Evolutionary conservation across 2,329 filamentous ascomycete species (phyloP).

Genomic region (Drechslerella coelobrocha): DNA sequence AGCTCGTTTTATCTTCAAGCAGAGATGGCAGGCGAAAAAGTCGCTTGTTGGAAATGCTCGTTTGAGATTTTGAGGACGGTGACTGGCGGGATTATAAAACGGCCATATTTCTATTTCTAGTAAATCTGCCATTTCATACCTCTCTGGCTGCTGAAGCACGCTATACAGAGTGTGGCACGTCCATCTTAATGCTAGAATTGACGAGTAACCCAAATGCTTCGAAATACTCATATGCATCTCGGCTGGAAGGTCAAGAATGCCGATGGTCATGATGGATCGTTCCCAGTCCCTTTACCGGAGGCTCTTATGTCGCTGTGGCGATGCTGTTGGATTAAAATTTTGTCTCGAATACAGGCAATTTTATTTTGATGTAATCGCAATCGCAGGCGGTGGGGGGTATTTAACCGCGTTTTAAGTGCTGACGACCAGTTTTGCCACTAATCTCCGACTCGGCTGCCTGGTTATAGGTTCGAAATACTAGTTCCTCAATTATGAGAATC

Average conservation of each 20-base stretch:
- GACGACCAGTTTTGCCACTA: not conserved
- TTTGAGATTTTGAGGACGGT: slow-evolving; percentile 6
- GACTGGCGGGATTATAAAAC: slow-evolving; percentile 8
- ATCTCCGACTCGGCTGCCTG: not conserved
- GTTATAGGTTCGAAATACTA: not conserved
- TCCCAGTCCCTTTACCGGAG: not conserved
- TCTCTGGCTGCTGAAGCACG: not conserved
- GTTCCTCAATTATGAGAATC: not conserved
- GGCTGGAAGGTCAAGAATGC: slow-evolving; percentile 23
- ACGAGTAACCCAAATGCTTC: slow-evolving; percentile 7
- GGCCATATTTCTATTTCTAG: slow-evolving; percentile 29
- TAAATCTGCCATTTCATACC: slow-evolving; percentile 18
- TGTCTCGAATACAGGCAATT: not conserved
- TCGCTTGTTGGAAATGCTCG: slow-evolving; percentile 12
- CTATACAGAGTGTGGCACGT: slow-evolving; percentile 13
- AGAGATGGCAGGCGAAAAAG: slow-evolving; percentile 24
- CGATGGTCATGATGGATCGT: slow-evolving; percentile 15
- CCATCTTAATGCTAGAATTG: slow-evolving; percentile 10
- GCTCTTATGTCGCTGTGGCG: not conserved
- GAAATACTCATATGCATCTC: slow-evolving; percentile 10
- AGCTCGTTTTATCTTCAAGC: slow-evolving; percentile 27
- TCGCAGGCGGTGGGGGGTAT: not conserved
- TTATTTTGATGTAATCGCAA: not conserved
- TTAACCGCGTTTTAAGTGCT: not conserved
- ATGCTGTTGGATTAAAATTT: not conserved